phyloP scores from a whole-genome alignment of 2,329 filamentous ascomycete species.

The Dryadomyces sulphureus region DNA sequence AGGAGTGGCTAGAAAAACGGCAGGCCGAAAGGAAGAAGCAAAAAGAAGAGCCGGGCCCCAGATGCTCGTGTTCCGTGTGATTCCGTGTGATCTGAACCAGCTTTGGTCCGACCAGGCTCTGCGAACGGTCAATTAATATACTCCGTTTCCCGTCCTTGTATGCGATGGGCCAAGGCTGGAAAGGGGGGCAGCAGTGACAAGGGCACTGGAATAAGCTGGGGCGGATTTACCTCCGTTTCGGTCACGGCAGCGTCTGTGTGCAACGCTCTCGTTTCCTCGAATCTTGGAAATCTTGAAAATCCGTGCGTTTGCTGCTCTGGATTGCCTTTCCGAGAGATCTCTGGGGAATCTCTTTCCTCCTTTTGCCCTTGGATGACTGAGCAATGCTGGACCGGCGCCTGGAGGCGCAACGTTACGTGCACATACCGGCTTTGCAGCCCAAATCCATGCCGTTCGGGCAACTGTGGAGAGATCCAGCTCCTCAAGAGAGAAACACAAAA shows the following conservation, averaged over 20 bases:
- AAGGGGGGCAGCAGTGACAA: neutral
- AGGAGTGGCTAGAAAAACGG: neutral
- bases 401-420: too few relatives aligned
- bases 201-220: neutral
- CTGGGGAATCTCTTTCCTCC: too few relatives aligned
- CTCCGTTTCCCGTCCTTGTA: neutral
- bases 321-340: too few relatives aligned
- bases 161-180: neutral
- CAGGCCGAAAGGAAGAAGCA: neutral
- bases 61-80: neutral
- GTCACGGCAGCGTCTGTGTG: neutral
- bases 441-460: too few relatives aligned
- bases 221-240: neutral
- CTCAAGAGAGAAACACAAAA: too few relatives aligned
- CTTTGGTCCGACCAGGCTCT: neutral
- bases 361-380: too few relatives aligned
- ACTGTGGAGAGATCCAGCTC: too few relatives aligned
- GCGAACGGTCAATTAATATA: neutral
- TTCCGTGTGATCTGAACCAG: neutral
- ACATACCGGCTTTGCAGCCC: too few relatives aligned
- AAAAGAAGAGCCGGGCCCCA: neutral
- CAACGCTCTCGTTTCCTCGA: too few relatives aligned
- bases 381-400: too few relatives aligned
- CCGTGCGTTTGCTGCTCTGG: too few relatives aligned
- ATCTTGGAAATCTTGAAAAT: too few relatives aligned